phyloP scores from a whole-genome alignment of 2,329 filamentous ascomycete species.

The Sordariomycetes sp. region DNA sequence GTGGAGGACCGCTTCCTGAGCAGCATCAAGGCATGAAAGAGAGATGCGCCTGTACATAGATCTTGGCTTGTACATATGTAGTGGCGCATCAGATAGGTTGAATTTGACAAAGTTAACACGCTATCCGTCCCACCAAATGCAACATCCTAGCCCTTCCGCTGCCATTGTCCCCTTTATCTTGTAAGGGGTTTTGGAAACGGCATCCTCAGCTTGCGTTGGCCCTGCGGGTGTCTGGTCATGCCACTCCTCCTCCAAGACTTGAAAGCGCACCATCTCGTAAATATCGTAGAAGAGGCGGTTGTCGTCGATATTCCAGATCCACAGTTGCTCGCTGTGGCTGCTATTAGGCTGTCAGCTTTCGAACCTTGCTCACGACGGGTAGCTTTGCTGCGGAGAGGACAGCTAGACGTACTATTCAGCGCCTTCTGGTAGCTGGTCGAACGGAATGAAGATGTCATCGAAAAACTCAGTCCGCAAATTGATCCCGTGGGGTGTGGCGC shows the following conservation, averaged over 20 bases:
- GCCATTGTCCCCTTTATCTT: conserved; percentile 58
- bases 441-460: conserved; percentile 78
- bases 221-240: conserved; percentile 74
- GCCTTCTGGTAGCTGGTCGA: conserved; percentile 64
- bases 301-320: conserved; percentile 74
- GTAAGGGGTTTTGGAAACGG: conserved; percentile 60
- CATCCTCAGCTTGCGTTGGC: conserved; percentile 53
- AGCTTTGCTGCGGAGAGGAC: background rate
- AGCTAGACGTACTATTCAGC: conserved; percentile 56
- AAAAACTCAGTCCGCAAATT: conserved; percentile 85
- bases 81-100: conserved; percentile 1
- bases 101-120: no score
- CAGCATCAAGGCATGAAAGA: conserved; percentile 32
- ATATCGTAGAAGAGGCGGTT: conserved; percentile 78
- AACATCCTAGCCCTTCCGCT: conserved; percentile 51
- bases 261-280: conserved; percentile 79
- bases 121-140: conserved; percentile 51
- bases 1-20: conserved; percentile 77
- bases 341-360: conserved; percentile 28
- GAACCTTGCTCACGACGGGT: no score
- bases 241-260: conserved; percentile 84
- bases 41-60: no score
- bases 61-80: background rate
- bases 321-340: conserved; percentile 67
- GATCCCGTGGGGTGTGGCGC: conserved; percentile 63